These are phyloP conservation scores for Trifolium repens DNA, from an alignment of 306 rosid species.

Conservation along the genomic window DNA sequence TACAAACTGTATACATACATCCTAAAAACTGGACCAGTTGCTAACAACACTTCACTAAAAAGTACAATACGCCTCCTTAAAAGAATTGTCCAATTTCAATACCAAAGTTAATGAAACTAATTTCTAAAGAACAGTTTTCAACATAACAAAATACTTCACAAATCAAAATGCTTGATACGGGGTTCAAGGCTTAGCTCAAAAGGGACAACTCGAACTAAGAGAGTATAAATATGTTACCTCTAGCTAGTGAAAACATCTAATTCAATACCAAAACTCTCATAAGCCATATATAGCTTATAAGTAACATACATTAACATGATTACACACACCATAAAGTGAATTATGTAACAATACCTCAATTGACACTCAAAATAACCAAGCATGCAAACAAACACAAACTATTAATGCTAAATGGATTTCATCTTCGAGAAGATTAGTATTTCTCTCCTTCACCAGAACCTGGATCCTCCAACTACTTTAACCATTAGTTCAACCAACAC, in stretches of 20 bases:
- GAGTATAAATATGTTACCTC: neutral
- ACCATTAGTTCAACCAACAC: too few relatives aligned
- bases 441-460: too few relatives aligned
- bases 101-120: constrained; percentile 4
- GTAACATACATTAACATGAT: neutral
- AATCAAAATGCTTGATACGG: constrained; percentile 17
- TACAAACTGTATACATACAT: constrained; percentile 22
- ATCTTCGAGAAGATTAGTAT: too few relatives aligned
- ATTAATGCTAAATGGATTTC: constrained; percentile 13
- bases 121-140: neutral
- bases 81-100: constrained; percentile 12
- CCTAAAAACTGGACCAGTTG: constrained; percentile 25
- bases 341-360: neutral
- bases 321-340: constrained; percentile 32
- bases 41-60: constrained; percentile 15
- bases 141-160: constrained; percentile 12
- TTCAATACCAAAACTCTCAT: constrained; percentile 16
- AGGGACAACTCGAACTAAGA: neutral
- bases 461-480: too few relatives aligned
- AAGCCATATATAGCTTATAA: neutral
- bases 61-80: constrained; percentile 3
- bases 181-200: constrained; percentile 19
- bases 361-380: constrained; percentile 9
- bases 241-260: constrained; percentile 25
- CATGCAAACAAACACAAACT: constrained; percentile 20